These are phyloP conservation scores for Neoboletus subvelutipes DNA, from an alignment of 768 basidiomycete species.

Conservation along the genomic window DNA sequence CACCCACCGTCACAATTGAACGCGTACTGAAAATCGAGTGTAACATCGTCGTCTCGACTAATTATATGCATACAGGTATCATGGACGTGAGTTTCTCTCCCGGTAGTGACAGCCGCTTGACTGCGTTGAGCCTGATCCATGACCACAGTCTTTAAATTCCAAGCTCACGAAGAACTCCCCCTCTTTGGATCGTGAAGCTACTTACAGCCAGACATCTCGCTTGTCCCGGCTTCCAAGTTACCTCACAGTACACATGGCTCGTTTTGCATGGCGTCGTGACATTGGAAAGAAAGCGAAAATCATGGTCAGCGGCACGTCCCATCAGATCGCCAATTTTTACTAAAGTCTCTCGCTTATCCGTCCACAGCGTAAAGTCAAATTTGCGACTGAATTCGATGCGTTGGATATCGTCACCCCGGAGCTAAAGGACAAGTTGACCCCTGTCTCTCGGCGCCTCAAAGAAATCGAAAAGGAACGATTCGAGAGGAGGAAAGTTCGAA, in stretches of 20 bases:
- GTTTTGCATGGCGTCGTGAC: slow-evolving; percentile 93
- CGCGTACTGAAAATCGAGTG: slow-evolving; percentile 88
- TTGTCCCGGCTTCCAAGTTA: slow-evolving; percentile 82
- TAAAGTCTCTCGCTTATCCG: background rate
- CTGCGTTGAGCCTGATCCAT: background rate
- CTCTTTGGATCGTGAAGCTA: slow-evolving; percentile 73
- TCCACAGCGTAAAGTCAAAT: slow-evolving; percentile 83
- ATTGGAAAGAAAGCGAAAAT: slow-evolving; percentile 94
- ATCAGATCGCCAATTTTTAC: background rate
- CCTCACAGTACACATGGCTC: slow-evolving; percentile 90
- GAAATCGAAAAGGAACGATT: slow-evolving; percentile 80
- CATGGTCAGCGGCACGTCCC: slow-evolving; percentile 56
- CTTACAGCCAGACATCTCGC: slow-evolving; percentile 78
- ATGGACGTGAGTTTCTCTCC: slow-evolving; percentile 55
- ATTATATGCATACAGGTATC: slow-evolving; percentile 87
- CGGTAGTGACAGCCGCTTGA: slow-evolving; percentile 2
- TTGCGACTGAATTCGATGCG: slow-evolving; percentile 85
- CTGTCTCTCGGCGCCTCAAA: slow-evolving; percentile 69
- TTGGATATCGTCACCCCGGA: slow-evolving; percentile 80
- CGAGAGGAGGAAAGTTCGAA: slow-evolving; percentile 81
- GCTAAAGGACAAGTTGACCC: slow-evolving; percentile 66
- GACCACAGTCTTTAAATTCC: slow-evolving; percentile 73
- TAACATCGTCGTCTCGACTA: slow-evolving; percentile 84
- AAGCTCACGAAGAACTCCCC: slow-evolving; percentile 85
- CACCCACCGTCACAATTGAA: slow-evolving; percentile 60